Percentiles rank a stretch among this genome's conserved stretches.
Conservation (phyloP, 1,284 basidiomycete species). For the Exobasidium rhododendri region DNA sequence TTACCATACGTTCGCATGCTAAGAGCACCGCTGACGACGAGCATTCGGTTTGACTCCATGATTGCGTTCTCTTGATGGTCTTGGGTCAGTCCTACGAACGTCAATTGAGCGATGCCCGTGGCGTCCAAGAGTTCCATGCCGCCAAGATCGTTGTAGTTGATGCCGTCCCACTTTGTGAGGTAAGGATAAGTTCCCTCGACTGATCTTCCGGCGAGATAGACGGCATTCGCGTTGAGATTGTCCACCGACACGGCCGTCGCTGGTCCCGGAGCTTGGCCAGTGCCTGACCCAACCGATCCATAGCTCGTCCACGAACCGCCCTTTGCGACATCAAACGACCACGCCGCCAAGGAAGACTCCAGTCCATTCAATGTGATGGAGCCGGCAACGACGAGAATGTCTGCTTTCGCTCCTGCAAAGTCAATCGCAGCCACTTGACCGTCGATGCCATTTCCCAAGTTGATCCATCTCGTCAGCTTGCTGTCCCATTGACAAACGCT, state of each 20-base stretch:
- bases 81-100: conserved; percentile 77
- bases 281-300: conserved; percentile 66
- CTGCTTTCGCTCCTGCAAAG: conserved; percentile 62
- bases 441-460: conserved; percentile 74
- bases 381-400: conserved; percentile 31
- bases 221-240: conserved; percentile 71
- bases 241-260: conserved; percentile 85
- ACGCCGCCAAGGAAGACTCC: conserved; percentile 77
- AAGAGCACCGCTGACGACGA: conserved; percentile 85
- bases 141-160: conserved; percentile 23
- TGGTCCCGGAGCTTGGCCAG: conserved; percentile 72
- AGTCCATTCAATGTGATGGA: conserved; percentile 67
- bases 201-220: conserved; percentile 78
- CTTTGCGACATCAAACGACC: conserved; percentile 64
- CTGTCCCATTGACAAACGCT: conserved; percentile 77
- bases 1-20: conserved; percentile 66
- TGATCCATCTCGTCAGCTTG: conserved; percentile 69
- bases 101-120: conserved; percentile 75
- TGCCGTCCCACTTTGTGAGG: conserved; percentile 43
- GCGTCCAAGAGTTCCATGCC: conserved; percentile 56
- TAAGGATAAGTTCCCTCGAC: conserved; percentile 32
- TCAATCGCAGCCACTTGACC: conserved; percentile 77
- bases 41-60: conserved; percentile 79
- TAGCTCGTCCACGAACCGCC: conserved; percentile 60
- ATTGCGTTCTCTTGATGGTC: conserved; percentile 68